These are phyloP conservation scores for Pyracantha coccinea DNA, from an alignment of 331 rosid genomes.

Conservation along the genomic window DNA sequence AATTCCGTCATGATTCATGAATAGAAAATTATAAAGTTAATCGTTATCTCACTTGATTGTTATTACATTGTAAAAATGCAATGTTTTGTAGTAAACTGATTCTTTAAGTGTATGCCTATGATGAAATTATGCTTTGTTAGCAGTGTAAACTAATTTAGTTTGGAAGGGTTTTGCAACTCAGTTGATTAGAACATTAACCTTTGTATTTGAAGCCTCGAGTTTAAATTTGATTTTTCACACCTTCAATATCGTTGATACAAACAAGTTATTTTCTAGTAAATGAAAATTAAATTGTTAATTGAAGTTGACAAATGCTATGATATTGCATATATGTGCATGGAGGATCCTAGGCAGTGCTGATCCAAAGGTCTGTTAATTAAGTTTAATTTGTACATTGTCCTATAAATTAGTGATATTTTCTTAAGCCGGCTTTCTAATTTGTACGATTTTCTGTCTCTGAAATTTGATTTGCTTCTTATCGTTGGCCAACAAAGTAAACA, in stretches of 20 bases:
- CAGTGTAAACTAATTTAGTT: no score
- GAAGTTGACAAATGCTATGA: background rate
- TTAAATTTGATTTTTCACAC: background rate
- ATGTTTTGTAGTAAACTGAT: no score
- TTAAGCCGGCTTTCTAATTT: background rate
- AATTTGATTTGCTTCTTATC: background rate
- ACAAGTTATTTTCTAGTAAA: no score
- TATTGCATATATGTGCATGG: slow-evolving; percentile 8
- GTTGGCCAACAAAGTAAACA: background rate
- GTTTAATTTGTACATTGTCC: background rate
- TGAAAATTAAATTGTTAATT: background rate
- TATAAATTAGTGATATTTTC: background rate
- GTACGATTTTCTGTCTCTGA: background rate
- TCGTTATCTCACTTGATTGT: no score
- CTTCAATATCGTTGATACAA: no score
- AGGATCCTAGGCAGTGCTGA: slow-evolving; percentile 42
- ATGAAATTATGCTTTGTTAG: background rate
- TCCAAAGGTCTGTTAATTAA: slow-evolving; percentile 37
- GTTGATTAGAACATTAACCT: no score
- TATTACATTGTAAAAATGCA: no score
- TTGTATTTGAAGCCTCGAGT: background rate
- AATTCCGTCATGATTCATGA: no score
- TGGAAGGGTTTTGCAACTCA: no score
- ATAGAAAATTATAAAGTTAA: no score
- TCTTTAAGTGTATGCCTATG: no score